Evolutionary conservation across 371 early-diverging fungal species (phyloP).

Genomic region (Apophysomyces trapeziformis): DNA sequence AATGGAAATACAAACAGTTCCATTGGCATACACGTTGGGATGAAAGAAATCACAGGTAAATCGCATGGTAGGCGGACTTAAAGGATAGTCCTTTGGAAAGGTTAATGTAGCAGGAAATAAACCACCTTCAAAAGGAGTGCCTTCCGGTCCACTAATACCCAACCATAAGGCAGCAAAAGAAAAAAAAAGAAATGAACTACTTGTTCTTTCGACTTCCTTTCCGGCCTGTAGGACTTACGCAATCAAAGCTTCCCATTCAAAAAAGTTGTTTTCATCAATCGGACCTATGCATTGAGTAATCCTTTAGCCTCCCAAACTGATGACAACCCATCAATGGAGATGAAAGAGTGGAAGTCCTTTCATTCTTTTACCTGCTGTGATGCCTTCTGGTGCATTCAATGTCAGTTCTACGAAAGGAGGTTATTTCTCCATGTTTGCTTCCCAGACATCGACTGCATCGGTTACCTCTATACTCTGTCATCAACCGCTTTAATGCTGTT

Average conservation of each 20-base stretch:
- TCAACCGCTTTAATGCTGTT: constrained; percentile 92
- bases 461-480: constrained; percentile 95
- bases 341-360: constrained; percentile 5
- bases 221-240: constrained; percentile 57
- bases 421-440: not conserved
- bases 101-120: constrained; percentile 82
- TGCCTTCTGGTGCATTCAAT: constrained; percentile 94
- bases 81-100: constrained; percentile 96
- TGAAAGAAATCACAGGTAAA: constrained; percentile 94
- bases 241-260: constrained; percentile 96
- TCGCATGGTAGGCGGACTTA: constrained; percentile 90
- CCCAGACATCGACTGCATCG: not conserved
- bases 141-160: constrained; percentile 82
- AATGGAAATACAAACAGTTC: constrained; percentile 98
- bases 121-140: constrained; percentile 92
- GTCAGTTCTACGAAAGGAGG: constrained; percentile 76
- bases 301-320: not conserved
- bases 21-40: constrained; percentile 97
- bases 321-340: too few relatives aligned
- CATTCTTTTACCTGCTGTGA: constrained; percentile 79
- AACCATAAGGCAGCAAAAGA: constrained; percentile 8
- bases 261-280: constrained; percentile 89
- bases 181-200: not conserved
- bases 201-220: not conserved
- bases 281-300: constrained; percentile 63